Evolutionary conservation across 2,329 filamentous ascomycete species (phyloP), one percentile per base, ranked within the genome.

Genomic region (Boeremia exigua): DNA sequence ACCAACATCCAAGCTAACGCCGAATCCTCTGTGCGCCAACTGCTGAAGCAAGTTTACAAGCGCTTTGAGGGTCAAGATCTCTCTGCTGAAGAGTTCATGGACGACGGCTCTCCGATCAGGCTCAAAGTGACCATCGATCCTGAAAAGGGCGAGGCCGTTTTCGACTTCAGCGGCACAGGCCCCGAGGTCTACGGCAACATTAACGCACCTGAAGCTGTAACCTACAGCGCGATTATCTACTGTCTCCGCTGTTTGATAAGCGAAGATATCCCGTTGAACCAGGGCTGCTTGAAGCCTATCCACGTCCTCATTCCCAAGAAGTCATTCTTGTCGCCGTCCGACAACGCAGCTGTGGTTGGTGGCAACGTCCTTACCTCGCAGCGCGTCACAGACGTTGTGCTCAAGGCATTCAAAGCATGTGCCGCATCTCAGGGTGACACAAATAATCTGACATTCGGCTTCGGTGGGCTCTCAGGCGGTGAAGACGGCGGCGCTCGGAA

Each of bases 401-500:
- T 96, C 58, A 88, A 87, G 63, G 90, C 90, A 1, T 95, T 95
- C 80, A 80, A 84, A 55, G 91, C 91, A 8, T 92, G 89, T 63
- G 90, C 90, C 5, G 91, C 91, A 32, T 86, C 82, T 17, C 91
- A 95, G 69, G 91, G 91, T 44, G 89, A 90, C 75, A 90, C 87
- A 74, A 95, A 95, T 76, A 94, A 94, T 72, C 82, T 95, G 6
- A 94, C 91, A 0, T 95, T 95, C 68, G 91, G 90, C 58, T 91
- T 91, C 66, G 89, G 90, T 49, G 90, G 90, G 6, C 67, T 66
- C 2, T 60, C 59, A 10, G 59, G 59, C 10, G 51, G 58, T 6
- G 58, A 63, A 15, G 42, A 53, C 6, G 59, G 58, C 14, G 19
- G 54, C 2, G 60, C 58, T 11, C 62, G 67, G 38, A 81, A 84